These are phyloP conservation scores for Kwoniella europaea DNA, from an alignment of 768 basidiomycete genomes.

Conservation along the genomic window DNA sequence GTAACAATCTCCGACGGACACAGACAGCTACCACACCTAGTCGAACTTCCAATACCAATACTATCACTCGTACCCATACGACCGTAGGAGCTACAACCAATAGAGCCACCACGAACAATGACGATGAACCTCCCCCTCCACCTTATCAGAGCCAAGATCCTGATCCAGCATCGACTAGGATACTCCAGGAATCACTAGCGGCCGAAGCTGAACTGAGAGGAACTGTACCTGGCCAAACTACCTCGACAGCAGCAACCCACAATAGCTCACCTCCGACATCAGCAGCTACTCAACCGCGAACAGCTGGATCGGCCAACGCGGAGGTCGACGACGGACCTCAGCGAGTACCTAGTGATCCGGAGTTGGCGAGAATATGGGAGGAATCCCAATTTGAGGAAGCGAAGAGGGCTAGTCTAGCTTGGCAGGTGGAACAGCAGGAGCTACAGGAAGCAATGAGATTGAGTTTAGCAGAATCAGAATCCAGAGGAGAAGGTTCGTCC, in stretches of 20 bases:
- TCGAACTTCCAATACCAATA: constrained; percentile 5
- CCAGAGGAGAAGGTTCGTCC: neutral
- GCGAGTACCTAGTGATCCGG: constrained; percentile 31
- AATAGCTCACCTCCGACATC: neutral
- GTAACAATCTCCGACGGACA: constrained; percentile 16
- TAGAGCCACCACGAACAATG: constrained; percentile 25
- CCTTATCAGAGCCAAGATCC: constrained; percentile 54
- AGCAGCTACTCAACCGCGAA: neutral
- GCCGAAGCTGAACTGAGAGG: constrained; percentile 38
- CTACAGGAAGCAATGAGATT: constrained; percentile 49
- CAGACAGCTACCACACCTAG: constrained; percentile 24
- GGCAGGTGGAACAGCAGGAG: constrained; percentile 43
- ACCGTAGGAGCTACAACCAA: constrained; percentile 20
- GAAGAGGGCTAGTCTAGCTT: constrained; percentile 37
- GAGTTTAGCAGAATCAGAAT: constrained; percentile 42
- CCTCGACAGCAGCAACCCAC: neutral
- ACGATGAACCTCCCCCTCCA: constrained; percentile 51
- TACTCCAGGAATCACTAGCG: constrained; percentile 48
- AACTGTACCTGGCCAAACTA: neutral
- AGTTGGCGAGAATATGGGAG: constrained; percentile 43
- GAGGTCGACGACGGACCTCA: constrained; percentile 10
- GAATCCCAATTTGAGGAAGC: constrained; percentile 52
- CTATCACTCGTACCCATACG: constrained; percentile 23
- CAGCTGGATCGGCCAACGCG: neutral
- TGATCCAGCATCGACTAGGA: constrained; percentile 53